Evolutionary conservation across 2,329 filamentous ascomycete species (phyloP), one percentile per base, ranked within the genome.

Genomic region (Chaetomium sp.): DNA sequence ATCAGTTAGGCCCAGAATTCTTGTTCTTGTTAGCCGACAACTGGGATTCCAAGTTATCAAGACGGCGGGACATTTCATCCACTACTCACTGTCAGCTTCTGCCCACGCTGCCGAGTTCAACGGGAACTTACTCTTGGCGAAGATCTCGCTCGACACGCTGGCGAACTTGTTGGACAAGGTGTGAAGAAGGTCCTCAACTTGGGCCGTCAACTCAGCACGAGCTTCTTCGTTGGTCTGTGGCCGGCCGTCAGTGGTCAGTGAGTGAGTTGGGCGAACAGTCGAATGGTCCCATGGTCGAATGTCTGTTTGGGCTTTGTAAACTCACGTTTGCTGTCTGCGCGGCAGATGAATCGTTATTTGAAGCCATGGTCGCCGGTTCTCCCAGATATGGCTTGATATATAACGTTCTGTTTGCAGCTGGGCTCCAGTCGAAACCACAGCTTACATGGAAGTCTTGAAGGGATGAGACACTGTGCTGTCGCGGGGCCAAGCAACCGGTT

Each of bases 1-100:
- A 60, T 58, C n/a, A 70, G 8, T 59, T 61, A 7, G 66, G 57
- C n/a, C 62, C 63, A 12, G 65, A 54, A 5, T 66, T 66, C 47
- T 72, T 73, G 25, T 81, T 76, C 70, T 82, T 86, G 65, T 81
- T 83, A 47, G 85, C 83, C 71, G 86, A 82, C 53, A 96, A 81
- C 16, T 89, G 88, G 27, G 89, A 82, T 76, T 96, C 93, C 12
- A 97, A 83, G 64, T 88, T 92, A 74, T 97, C 93, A 25, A 97
- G 80, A 29, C 93, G 87, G 66, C 90, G 84, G 16, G 91, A 90
- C 93, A 97, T 97, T 68, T 97, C 93, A 74, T 97, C 93, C 90
- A 97, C 93, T 97, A 66, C 29, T 56, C 16, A 12, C 7, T 42
- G 57, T 68, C 27, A 68, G 60, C 51, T 49, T 56, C 10, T 21